phyloP scores from a whole-genome alignment of 2,329 filamentous ascomycete genomes.

The Xylaria sp. region DNA sequence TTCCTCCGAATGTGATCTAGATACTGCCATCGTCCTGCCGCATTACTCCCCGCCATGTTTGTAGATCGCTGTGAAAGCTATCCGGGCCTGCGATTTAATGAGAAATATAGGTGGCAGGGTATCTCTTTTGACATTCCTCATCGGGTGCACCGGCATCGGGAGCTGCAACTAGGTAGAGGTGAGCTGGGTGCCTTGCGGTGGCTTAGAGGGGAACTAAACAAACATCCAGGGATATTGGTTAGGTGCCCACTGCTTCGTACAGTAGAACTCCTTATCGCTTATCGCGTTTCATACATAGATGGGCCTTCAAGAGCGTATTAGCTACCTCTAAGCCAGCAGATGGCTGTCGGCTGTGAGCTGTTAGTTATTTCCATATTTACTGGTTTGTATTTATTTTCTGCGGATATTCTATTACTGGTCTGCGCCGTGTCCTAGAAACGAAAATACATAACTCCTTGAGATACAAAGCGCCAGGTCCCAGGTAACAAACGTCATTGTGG shows the following conservation, averaged over 20 bases:
- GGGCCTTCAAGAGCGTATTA: no score
- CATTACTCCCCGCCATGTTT: slow-evolving; percentile 34
- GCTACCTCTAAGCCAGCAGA: not conserved
- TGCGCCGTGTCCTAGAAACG: not conserved
- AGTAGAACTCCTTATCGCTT: slow-evolving; percentile 22
- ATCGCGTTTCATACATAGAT: not conserved
- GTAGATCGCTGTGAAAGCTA: not conserved
- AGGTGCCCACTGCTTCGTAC: not conserved
- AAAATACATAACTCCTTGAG: not conserved
- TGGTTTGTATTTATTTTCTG: not conserved
- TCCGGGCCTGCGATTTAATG: not conserved
- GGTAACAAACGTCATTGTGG: not conserved
- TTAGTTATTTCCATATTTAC: no score
- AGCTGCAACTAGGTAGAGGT: not conserved
- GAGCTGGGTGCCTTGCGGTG: not conserved
- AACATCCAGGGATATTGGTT: not conserved
- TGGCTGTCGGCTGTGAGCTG: not conserved
- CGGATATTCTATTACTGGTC: no score
- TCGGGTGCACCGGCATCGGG: not conserved
- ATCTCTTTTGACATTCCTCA: not conserved
- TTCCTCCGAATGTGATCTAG: slow-evolving; percentile 83
- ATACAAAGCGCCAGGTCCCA: not conserved
- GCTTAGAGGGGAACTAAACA: slow-evolving; percentile 9
- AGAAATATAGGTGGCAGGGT: not conserved
- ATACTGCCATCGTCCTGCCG: slow-evolving; percentile 72